These are phyloP conservation scores for Acanthamoeba sp. DNA, from an alignment of 208 protist species.

Conservation along the genomic window DNA sequence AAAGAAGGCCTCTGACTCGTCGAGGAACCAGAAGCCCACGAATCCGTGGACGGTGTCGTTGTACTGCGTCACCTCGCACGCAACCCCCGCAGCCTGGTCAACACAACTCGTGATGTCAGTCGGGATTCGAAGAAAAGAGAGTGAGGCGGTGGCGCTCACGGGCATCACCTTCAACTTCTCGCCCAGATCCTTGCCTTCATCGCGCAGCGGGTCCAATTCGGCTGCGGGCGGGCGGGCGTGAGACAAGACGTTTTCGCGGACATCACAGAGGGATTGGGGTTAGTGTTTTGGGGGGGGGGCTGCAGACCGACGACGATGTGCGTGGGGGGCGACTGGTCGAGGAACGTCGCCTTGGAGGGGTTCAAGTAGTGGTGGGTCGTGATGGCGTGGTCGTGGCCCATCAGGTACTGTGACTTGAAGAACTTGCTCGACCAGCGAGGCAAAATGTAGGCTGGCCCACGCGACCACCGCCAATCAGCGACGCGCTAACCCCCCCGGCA, in stretches of 20 bases:
- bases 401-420: slow-evolving; percentile 27
- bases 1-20: slow-evolving; percentile 28
- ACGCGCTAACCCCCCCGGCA: no score
- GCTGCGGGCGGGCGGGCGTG: neutral
- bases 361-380: slow-evolving; percentile 29
- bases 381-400: neutral
- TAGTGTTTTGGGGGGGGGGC: neutral
- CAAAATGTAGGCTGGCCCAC: slow-evolving; percentile 51
- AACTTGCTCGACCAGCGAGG: slow-evolving; percentile 32
- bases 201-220: slow-evolving; percentile 46
- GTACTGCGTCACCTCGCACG: slow-evolving; percentile 36
- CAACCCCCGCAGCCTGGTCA: neutral
- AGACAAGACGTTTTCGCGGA: neutral
- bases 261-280: neutral
- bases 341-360: slow-evolving; percentile 36
- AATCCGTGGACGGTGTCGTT: slow-evolving; percentile 61
- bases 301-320: slow-evolving; percentile 34
- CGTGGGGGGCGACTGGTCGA: slow-evolving; percentile 20
- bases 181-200: slow-evolving; percentile 31
- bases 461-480: no score
- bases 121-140: no score
- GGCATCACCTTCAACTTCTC: neutral
- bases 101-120: no score
- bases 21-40: slow-evolving; percentile 37
- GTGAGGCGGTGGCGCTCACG: neutral